Conservation (phyloP, 2,329 filamentous ascomycete genomes). For the Neophaeococcomyces aloes region DNA sequence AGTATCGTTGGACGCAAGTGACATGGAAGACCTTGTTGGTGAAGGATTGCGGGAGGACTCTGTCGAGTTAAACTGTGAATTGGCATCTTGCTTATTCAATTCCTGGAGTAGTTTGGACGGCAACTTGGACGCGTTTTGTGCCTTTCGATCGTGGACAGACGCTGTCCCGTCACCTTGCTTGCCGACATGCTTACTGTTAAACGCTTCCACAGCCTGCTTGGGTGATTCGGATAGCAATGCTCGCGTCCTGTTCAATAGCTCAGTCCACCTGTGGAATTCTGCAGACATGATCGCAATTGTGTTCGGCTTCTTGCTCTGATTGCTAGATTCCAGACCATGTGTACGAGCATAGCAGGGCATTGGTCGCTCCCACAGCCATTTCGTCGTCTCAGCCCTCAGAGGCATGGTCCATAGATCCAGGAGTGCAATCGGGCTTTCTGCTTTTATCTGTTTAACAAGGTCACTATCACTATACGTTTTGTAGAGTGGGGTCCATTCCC, state of each 20-base stretch:
- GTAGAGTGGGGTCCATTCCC: constrained; percentile 48
- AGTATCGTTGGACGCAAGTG: not conserved
- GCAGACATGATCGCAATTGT: constrained; percentile 64
- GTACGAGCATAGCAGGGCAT: constrained; percentile 54
- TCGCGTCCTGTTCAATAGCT: constrained; percentile 60
- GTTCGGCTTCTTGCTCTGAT: constrained; percentile 28
- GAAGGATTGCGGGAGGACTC: not conserved
- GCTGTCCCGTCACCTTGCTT: not conserved
- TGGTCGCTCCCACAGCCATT: constrained; percentile 59
- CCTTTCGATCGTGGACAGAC: not conserved
- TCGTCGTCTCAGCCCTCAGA: constrained; percentile 51
- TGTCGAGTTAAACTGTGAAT: not conserved
- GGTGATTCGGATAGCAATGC: constrained; percentile 52
- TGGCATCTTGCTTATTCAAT: not conserved
- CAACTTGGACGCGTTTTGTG: not conserved
- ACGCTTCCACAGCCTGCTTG: constrained; percentile 17
- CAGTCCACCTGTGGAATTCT: constrained; percentile 66
- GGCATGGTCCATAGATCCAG: constrained; percentile 77
- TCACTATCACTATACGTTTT: constrained; percentile 44
- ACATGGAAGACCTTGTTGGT: not conserved
- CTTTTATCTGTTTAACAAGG: constrained; percentile 57
- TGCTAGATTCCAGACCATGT: constrained; percentile 34
- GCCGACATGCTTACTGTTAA: constrained; percentile 11
- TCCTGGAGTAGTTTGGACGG: not conserved
- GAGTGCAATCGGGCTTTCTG: constrained; percentile 54